Evolutionary conservation across 352 stramenopile genomes (phyloP), one percentile per base, ranked within the genome.

Genomic region (Pythium aristosporum): DNA sequence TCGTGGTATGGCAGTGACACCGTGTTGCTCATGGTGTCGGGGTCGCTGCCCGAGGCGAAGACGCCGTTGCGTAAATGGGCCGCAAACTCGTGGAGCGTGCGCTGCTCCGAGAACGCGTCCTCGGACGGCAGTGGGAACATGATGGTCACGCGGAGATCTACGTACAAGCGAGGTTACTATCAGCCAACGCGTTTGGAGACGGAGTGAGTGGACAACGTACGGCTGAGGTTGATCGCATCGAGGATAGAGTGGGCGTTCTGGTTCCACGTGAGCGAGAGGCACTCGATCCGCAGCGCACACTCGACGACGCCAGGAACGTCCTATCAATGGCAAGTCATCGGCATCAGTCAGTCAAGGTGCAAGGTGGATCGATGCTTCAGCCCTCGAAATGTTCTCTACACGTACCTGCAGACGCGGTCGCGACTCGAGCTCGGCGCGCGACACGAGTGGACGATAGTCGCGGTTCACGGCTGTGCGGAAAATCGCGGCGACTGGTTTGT

Each of bases 31-130:
- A 66, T 73, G 16, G 61, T 43, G 30, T 67, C 61, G 42, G 57
- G 28, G 23, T 66, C 67, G 57, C 46, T 63, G 8, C 57, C 50
- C 18, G 55, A 60, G 16, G 61, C 37, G 41, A 88, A 76, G 46
- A 90, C 69, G 30, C 83, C 83, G 12, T 80, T 79, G 36, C 74
- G 83, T 25, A 92, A 76, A 23, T 80, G 76, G 32, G 89, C 81
- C 1, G 85, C 85, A 32, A 94, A 77, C 60, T 92, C 79, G n/a
- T 89, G 73, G 12, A 94, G 72, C 46, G 84, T 87, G n/a, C 84
- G 82, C 61, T 94, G 86, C 43, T 88, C 82, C 3, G 84, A 89
- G 55, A 94, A 94, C 39, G 89, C 85, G 56, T 94, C 86, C 66
- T 94, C 86, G 0, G 80, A 90, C 39, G 86, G 86, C 16, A 94